phyloP scores from a whole-genome alignment of 2,329 filamentous ascomycete genomes.

The Decorospora gaudefroyi region DNA sequence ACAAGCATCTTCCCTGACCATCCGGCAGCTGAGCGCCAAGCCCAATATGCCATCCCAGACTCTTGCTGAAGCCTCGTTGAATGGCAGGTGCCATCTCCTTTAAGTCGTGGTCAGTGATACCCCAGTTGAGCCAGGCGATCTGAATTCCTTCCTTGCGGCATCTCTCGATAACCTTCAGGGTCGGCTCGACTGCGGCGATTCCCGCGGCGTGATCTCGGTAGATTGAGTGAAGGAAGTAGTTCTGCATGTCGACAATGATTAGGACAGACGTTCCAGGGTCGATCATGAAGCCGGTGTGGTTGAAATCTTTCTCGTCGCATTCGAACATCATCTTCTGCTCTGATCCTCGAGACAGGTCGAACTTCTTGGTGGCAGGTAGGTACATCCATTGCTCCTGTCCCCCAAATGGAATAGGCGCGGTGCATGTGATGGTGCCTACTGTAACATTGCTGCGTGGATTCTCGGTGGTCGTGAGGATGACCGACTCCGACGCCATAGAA shows the following conservation, averaged over 20 bases:
- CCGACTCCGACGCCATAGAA: slow-evolving; percentile 24
- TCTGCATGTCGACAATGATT: slow-evolving; percentile 53
- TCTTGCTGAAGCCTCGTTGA: slow-evolving; percentile 50
- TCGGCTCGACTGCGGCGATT: slow-evolving; percentile 43
- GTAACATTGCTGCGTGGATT: slow-evolving; percentile 25
- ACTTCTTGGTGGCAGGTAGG: slow-evolving; percentile 48
- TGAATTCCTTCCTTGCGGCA: slow-evolving; percentile 50
- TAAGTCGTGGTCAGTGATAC: slow-evolving; percentile 47
- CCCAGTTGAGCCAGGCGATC: slow-evolving; percentile 52
- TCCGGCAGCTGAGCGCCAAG: slow-evolving; percentile 47
- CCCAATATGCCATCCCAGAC: slow-evolving; percentile 50
- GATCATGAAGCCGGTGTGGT: slow-evolving; percentile 50
- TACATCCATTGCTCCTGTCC: slow-evolving; percentile 51
- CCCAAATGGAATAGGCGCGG: slow-evolving; percentile 50
- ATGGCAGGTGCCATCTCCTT: slow-evolving; percentile 49
- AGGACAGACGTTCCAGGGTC: slow-evolving; percentile 48
- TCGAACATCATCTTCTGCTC: slow-evolving; percentile 47
- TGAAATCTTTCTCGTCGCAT: slow-evolving; percentile 47
- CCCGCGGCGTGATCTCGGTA: slow-evolving; percentile 39
- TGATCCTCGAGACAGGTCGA: slow-evolving; percentile 50
- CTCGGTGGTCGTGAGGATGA: slow-evolving; percentile 19
- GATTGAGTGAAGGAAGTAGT: slow-evolving; percentile 48
- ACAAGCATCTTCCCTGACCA: slow-evolving; percentile 48
- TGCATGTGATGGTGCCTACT: slow-evolving; percentile 41
- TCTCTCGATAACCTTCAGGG: slow-evolving; percentile 47